Evolutionary conservation across 495 filamentous ascomycete genomes (phyloP), one percentile per base, ranked within the genome.

Genomic region (Aspergillus homomorphus): DNA sequence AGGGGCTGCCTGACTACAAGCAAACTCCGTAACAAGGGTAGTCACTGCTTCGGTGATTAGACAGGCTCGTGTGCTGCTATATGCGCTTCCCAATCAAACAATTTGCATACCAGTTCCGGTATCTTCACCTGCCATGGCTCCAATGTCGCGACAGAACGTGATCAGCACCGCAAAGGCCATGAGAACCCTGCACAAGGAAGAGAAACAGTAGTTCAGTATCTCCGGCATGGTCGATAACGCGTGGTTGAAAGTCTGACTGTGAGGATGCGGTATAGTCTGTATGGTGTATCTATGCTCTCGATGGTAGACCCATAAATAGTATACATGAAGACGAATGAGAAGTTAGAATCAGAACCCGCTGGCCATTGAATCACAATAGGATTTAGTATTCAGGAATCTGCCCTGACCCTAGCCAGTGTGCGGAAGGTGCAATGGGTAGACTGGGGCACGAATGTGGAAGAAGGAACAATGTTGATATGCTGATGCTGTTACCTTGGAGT

Each of bases 1-100:
- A 26, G 46, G 62, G 20, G 21, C 33, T 14, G 56, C 56, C 20
- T 28, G 46, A 19, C 55, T 43, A n/a, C 50, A 42, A 18, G 51
- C 53, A 21, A 56, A 57, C 12, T 46, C 45, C 41, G 58, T 53
- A 1, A 9, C 22, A 38, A 16, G 18, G 6, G 48, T 30, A 7
- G 24, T 51, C 15, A 24, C 48, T 51, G 48, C 28, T 51, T 12
- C 33, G 2, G 15, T 38, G 33, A 12, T 38, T 38, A 38, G 12
- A 38, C 15, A 38, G 5, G 33, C 10, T 38, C 33, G 2, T 38
- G 2, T 38, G 33, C 2, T 38, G 6, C 33, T 38, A 9, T 12
- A 38, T 9, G 33, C 33, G 33, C 12, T 10, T 12, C 2, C 15
- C 2, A 12, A 38, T 38, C 7, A 12, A 38, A 14, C 33, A 10